Evolutionary conservation across 2,329 filamentous ascomycete species (phyloP), one percentile per base, ranked within the genome.

Genomic region (Ascocoryne sarcoides): DNA sequence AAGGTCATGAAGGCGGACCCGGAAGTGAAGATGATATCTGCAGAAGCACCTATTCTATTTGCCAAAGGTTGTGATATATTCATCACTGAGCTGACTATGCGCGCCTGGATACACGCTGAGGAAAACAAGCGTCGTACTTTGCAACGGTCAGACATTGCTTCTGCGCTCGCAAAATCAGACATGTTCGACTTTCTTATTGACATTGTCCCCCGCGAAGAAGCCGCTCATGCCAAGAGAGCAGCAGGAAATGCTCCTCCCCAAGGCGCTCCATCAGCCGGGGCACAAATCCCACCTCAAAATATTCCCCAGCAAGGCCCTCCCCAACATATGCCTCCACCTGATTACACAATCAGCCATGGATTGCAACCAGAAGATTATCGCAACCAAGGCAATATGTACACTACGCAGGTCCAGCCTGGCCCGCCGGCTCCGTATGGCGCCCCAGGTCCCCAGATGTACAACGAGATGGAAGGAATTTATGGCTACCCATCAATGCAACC

Each of bases 161-260:
- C 88, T 9, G 92, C 92, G 10, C 72, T 98, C 17, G 84, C 87
- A 45, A 98, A 98, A 66, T 95, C 88, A 16, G 92, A 98, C 67
- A 98, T 98, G 92, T 98, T 98, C 63, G 92, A 98, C 67, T 98
- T 98, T 66, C 72, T 98, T 44, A 98, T 98, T 61, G 92, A 98
- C 60, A 98, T 98, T 47, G 92, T 98, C 4, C 92, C 92, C 3
- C 82, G 92, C 38, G 92, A 98, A 62, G 92, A 98, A 63, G 88
- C 90, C 26, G 75, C 84, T 8, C 87, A 89, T 60, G 77, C 88
- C 30, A 95, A 95, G 68, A 74, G 89, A 49, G 71, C 79, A 5
- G 71, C 57, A 33, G 57, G 65, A 36, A 65, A 53, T 48, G 65
- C 63, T 59, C 46, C 65, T 55, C 48, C 63, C 54, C 48, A 60